Evolutionary conservation across 768 basidiomycete species (phyloP), one percentile per base, ranked within the genome.

Genomic region (Strobilomyces dryophilus): DNA sequence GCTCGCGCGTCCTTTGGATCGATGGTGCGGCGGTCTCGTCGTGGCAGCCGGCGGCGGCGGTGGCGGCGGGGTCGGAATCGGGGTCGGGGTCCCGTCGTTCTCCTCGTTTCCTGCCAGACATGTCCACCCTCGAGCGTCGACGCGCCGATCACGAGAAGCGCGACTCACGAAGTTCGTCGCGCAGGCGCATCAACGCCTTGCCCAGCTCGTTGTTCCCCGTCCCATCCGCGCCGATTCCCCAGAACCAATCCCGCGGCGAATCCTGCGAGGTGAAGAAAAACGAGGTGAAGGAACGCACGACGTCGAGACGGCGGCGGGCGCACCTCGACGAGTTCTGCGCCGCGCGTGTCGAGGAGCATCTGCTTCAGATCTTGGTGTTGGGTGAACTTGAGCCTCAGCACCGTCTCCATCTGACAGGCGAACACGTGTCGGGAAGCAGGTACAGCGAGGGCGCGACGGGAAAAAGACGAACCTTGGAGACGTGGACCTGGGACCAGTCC

Each of bases 191-290:
- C 17, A 89, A 74, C 6, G 81, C 79, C 64, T 84, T 86, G 45
- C 87, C 88, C 35, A 89, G 75, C 61, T 89, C 85, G 55, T 89
- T 89, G 31, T 77, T 79, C 24, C 87, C 87, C 54, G 75, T 72
- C 12, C 80, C 72, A 63, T 89, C 83, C 24, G 79, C 74, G 6
- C 87, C 87, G 57, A 83, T 66, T 24, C 87, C 87, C 86, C 87
- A 89, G 67, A 88, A 88, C 48, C 84, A 75, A 64, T 89, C 88
- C 58, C 82, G 81, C 58, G 83, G 82, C 10, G 85, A 87, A 66
- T 85, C 82, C 85, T 87, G 57, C 47, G 7, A 39, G 8, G 20
- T 1, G 7, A 10, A 24, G 21, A 32, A 17, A 20, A 15, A 20
- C 24, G 20, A 29, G 27, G 8, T 18, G 27, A 29, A 20, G 8